phyloP scores from a whole-genome alignment of 1,139 yeast genomes.

The Blastobotrys ciferrii region DNA sequence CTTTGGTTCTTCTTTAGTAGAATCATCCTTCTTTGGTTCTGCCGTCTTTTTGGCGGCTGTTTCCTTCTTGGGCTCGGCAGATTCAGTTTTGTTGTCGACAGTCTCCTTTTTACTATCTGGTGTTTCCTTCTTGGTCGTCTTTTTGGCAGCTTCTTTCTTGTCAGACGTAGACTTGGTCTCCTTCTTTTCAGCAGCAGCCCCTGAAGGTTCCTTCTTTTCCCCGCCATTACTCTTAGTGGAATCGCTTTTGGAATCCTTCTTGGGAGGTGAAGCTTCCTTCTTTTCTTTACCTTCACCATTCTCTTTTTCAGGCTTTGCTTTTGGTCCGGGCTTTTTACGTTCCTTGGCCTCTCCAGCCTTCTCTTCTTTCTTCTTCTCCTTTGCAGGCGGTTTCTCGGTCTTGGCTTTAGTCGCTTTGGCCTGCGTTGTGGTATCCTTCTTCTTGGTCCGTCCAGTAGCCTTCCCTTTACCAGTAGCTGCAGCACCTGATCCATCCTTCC shows the following conservation, averaged over 20 bases:
- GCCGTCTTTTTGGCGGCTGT: slow-evolving; percentile 7
- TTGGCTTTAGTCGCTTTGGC: slow-evolving; percentile 3
- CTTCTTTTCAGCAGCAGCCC: slow-evolving; percentile 5
- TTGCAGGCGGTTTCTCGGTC: slow-evolving; percentile 13
- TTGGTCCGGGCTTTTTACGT: slow-evolving; percentile 9
- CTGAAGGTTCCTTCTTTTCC: neutral
- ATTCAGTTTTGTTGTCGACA: slow-evolving; percentile 8
- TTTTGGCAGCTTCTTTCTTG: no score
- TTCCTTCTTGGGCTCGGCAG: slow-evolving; percentile 9
- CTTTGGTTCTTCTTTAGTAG: neutral
- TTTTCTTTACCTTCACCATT: slow-evolving; percentile 4
- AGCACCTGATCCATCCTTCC: slow-evolving; percentile 29
- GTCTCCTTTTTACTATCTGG: slow-evolving; percentile 11
- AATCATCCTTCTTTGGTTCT: slow-evolving; percentile 4
- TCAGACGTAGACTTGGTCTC: slow-evolving; percentile 8
- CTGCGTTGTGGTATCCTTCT: slow-evolving; percentile 6
- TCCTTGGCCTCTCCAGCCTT: slow-evolving; percentile 12
- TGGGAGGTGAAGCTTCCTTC: slow-evolving; percentile 11
- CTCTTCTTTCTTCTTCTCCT: slow-evolving; percentile 12
- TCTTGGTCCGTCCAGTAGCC: slow-evolving; percentile 12
- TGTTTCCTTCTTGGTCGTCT: slow-evolving; percentile 14
- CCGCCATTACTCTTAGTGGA: neutral
- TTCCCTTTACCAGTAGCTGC: slow-evolving; percentile 13
- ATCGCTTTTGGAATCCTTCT: slow-evolving; percentile 13
- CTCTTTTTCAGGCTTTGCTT: slow-evolving; percentile 9